Evolutionary conservation across 495 filamentous ascomycete genomes (phyloP).

Genomic region (Penicillium simplicissimum): DNA sequence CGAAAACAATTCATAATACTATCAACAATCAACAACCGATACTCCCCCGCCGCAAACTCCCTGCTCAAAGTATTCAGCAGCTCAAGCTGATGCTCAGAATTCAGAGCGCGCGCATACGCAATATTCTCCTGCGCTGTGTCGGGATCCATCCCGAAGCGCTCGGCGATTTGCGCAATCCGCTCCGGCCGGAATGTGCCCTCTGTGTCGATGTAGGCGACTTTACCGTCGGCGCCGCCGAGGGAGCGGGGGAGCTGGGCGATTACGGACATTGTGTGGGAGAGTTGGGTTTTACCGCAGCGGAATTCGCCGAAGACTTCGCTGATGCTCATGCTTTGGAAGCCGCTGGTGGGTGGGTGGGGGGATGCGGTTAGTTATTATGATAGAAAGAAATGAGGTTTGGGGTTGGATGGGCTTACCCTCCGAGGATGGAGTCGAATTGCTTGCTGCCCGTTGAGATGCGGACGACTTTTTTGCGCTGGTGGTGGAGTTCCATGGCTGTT

Average conservation of each 20-base stretch:
- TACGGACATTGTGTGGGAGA: slow-evolving; percentile 69
- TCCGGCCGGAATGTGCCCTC: slow-evolving; percentile 81
- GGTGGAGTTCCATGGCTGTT: slow-evolving; percentile 70
- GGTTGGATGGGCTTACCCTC: slow-evolving; percentile 49
- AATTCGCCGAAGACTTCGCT: slow-evolving; percentile 75
- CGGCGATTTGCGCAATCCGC: slow-evolving; percentile 69
- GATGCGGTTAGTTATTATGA: neutral
- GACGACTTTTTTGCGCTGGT: slow-evolving; percentile 66
- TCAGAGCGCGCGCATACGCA: slow-evolving; percentile 67
- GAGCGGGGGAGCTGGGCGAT: slow-evolving; percentile 60
- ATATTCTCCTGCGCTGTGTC: slow-evolving; percentile 74
- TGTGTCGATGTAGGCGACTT: slow-evolving; percentile 80
- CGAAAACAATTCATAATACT: slow-evolving; percentile 80
- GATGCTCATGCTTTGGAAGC: slow-evolving; percentile 80
- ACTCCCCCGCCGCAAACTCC: slow-evolving; percentile 68
- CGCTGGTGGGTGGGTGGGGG: slow-evolving; percentile 40
- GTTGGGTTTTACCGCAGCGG: slow-evolving; percentile 75
- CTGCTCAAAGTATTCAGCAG: slow-evolving; percentile 65
- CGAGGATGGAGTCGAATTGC: slow-evolving; percentile 71
- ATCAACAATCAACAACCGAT: slow-evolving; percentile 73
- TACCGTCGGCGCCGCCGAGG: slow-evolving; percentile 73
- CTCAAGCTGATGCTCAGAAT: slow-evolving; percentile 76
- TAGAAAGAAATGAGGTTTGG: neutral
- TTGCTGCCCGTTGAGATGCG: slow-evolving; percentile 76
- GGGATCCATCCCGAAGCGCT: slow-evolving; percentile 70